Evolutionary conservation across 345 rosid species (phyloP).

Genomic region (Abelmoschus esculentus): DNA sequence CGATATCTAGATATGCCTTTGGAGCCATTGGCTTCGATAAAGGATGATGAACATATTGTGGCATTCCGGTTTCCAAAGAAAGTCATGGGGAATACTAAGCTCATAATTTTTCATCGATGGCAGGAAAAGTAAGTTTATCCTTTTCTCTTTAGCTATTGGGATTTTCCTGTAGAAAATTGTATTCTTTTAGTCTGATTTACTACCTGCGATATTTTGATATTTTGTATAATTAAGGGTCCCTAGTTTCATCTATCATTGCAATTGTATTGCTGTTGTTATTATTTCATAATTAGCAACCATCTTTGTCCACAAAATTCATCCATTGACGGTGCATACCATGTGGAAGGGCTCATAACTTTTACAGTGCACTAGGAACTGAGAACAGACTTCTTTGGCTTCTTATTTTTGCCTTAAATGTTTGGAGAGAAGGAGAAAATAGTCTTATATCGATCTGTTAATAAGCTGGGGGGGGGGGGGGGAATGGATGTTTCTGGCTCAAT

Average conservation of each 20-base stretch:
- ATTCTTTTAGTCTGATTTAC: background rate
- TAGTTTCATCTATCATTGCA: background rate
- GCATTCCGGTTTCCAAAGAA: slow-evolving; percentile 63
- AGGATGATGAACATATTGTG: slow-evolving; percentile 70
- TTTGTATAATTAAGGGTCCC: background rate
- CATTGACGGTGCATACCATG: background rate
- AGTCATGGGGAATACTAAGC: slow-evolving; percentile 48
- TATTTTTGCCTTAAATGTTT: background rate
- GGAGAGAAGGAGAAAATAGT: background rate
- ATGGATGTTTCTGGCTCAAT: too few relatives aligned
- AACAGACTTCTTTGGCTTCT: background rate
- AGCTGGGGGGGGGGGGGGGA: background rate
- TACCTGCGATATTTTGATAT: background rate
- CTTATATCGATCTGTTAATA: background rate
- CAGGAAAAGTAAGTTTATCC: slow-evolving; percentile 43
- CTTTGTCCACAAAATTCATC: background rate
- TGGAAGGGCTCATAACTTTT: background rate
- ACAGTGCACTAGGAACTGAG: background rate
- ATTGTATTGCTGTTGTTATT: background rate
- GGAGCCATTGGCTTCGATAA: slow-evolving; percentile 45
- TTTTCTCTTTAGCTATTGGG: slow-evolving; percentile 2
- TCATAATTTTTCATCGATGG: slow-evolving; percentile 54
- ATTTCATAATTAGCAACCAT: background rate
- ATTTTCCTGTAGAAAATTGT: background rate
- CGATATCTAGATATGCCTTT: slow-evolving; percentile 46